These are phyloP conservation scores for Aspergillus transmontanensis DNA, from an alignment of 2,329 filamentous ascomycete genomes.

Conservation along the genomic window DNA sequence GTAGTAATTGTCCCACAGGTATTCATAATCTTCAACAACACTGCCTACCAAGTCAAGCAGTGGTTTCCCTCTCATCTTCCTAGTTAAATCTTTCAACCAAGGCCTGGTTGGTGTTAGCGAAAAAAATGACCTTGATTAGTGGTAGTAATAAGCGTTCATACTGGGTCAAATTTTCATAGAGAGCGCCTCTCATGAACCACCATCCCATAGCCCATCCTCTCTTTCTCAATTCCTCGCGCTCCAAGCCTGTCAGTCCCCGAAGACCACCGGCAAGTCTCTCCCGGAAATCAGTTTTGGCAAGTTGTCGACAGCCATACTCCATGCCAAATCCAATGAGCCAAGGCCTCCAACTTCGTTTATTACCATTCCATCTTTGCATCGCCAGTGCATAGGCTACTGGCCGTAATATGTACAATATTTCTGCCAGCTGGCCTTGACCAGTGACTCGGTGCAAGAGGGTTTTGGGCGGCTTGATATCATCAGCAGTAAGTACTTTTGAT, in stretches of 20 bases:
- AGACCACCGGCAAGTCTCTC: slow-evolving; percentile 69
- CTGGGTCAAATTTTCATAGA: slow-evolving; percentile 88
- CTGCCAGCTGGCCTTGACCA: slow-evolving; percentile 78
- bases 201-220: slow-evolving; percentile 88
- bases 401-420: slow-evolving; percentile 87
- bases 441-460: slow-evolving; percentile 75
- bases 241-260: slow-evolving; percentile 76
- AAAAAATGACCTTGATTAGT: not conserved
- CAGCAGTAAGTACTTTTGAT: slow-evolving; percentile 86
- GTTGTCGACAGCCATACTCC: slow-evolving; percentile 85
- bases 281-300: slow-evolving; percentile 68
- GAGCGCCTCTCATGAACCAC: slow-evolving; percentile 97
- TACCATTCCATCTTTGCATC: slow-evolving; percentile 70
- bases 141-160: slow-evolving; percentile 36
- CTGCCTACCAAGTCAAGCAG: slow-evolving; percentile 80
- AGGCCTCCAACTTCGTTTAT: slow-evolving; percentile 83
- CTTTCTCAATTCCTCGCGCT: slow-evolving; percentile 86
- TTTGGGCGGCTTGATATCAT: slow-evolving; percentile 92
- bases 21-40: slow-evolving; percentile 94
- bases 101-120: slow-evolving; percentile 45
- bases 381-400: slow-evolving; percentile 85
- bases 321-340: slow-evolving; percentile 86
- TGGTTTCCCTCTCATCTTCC: slow-evolving; percentile 70
- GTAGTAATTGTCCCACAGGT: slow-evolving; percentile 97
- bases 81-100: slow-evolving; percentile 69